Evolutionary conservation across 345 rosid genomes (phyloP), one percentile per base, ranked within the genome.

Genomic region (Eucalyptus erythrocorys): DNA sequence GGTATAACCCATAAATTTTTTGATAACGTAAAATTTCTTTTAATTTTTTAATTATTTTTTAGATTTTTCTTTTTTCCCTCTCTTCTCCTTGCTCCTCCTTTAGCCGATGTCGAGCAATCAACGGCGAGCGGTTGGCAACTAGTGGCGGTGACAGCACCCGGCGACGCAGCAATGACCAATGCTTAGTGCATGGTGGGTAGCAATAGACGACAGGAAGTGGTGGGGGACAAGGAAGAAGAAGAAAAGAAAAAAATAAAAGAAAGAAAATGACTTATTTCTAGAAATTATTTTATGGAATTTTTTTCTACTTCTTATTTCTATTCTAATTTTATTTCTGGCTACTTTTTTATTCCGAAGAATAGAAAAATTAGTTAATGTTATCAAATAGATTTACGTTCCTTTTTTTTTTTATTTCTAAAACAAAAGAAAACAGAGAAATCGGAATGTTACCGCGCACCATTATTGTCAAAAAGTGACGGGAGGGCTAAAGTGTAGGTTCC

Each of bases 231-330:
- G 53, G 22, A 50, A 17, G 22, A 50, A 50, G 4, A 51, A 51
- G 4, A 51, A 7, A 19, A 7, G 0, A 51, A 51, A 51, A 17
- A 51, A 19, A 51, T 17, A 51, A 19, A 51, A 51, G 1, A 51
- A 51, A 51, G 57, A 51, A 51, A 8, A 51, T 19, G 10, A 24
- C 2, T 51, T 51, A 7, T 19, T 51, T 51, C 1, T 51, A 51
- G 2, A 51, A 51, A 51, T 19, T 19, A 0, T 19, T 19, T 7
- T 0, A 0, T 0, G 0, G 1, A 8, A 7, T 2, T 51, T 51
- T 51, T 51, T 19, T 51, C 6, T 48, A 48, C 10, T 51, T 51
- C 2, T 51, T 51, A 8, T 3, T 19, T 51, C 0, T 21, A 51
- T 51, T 51, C 0, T 3, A 51, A 51, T 0, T 51, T 8, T 21